A percentile compares a stretch with the other conserved stretches of the same genome.
phyloP scores from a whole-genome alignment of 352 stramenopile genomes.

The Pythium aristosporum region DNA sequence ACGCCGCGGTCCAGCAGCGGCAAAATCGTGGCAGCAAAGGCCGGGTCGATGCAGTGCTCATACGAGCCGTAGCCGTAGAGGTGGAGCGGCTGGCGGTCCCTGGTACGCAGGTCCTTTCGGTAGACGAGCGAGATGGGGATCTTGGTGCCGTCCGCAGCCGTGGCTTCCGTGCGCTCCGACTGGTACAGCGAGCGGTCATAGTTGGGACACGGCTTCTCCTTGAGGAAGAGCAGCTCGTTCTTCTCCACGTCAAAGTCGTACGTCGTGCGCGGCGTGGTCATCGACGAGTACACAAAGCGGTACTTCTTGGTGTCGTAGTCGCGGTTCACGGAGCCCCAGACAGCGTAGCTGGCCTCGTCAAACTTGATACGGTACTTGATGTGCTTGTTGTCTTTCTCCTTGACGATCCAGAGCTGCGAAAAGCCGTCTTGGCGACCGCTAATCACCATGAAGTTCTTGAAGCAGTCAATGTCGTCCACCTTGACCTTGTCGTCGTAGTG shows the following conservation, averaged over 20 bases:
- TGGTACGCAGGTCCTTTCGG: constrained; percentile 55
- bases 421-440: constrained; percentile 84
- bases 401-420: constrained; percentile 85
- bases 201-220: constrained; percentile 91
- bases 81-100: constrained; percentile 74
- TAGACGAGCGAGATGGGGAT: constrained; percentile 86
- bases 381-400: constrained; percentile 39
- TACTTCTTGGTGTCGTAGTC: constrained; percentile 90
- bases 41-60: constrained; percentile 92
- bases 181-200: constrained; percentile 93
- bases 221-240: constrained; percentile 75
- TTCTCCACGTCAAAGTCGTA: constrained; percentile 84
- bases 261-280: constrained; percentile 89
- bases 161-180: constrained; percentile 89
- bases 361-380: constrained; percentile 80
- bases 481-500: constrained; percentile 78
- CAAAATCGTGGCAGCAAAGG: constrained; percentile 90
- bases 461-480: constrained; percentile 86
- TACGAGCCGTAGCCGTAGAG: constrained; percentile 97
- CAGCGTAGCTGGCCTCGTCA: constrained; percentile 89
- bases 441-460: constrained; percentile 87
- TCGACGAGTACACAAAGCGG: constrained; percentile 91
- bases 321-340: constrained; percentile 72
- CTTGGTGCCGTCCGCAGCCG: constrained; percentile 83
- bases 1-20: constrained; percentile 94